Percentiles rank a stretch among this genome's conserved stretches.
Conservation (phyloP, 2,329 filamentous ascomycete species). For the Hypoxylon sp. region DNA sequence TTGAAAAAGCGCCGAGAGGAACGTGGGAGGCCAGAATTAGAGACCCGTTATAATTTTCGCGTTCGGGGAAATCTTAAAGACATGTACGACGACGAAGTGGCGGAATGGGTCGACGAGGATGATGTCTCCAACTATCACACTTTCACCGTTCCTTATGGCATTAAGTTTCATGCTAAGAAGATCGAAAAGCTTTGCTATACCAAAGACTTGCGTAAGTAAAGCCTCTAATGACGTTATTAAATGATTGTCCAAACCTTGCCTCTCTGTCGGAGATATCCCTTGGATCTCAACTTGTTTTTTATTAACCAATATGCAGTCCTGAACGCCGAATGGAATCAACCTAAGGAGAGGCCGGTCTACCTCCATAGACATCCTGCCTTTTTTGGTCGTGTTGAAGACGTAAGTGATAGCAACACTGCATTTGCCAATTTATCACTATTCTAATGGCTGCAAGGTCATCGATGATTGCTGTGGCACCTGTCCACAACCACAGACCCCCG, state of each 20-base stretch:
- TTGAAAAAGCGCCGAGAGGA: conserved; percentile 78
- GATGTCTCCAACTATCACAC: conserved; percentile 86
- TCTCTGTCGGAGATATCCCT: not conserved
- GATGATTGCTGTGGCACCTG: conserved; percentile 87
- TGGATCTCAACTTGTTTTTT: not conserved
- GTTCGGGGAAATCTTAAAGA: conserved; percentile 82
- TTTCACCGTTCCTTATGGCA: conserved; percentile 79
- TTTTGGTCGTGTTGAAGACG: conserved; percentile 80
- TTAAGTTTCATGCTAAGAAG: conserved; percentile 72
- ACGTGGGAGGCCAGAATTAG: conserved; percentile 74
- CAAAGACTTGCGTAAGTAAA: conserved; percentile 73
- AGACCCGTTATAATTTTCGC: conserved; percentile 60
- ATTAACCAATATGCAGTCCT: conserved; percentile 63
- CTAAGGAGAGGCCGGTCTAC: conserved; percentile 80
- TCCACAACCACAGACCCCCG: conserved; percentile 75
- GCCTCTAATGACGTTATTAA: not conserved
- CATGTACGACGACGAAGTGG: conserved; percentile 81
- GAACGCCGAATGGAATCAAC: conserved; percentile 89
- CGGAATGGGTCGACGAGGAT: conserved; percentile 84
- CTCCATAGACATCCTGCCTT: conserved; percentile 89
- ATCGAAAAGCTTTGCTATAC: conserved; percentile 88
- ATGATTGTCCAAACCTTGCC: not conserved
- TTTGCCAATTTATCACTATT: not conserved
- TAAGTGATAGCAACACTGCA: conserved; percentile 30
- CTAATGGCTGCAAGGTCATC: conserved; percentile 64